These are phyloP conservation scores for Aspergillus sparsus DNA, from an alignment of 495 filamentous ascomycete species.

Conservation along the genomic window DNA sequence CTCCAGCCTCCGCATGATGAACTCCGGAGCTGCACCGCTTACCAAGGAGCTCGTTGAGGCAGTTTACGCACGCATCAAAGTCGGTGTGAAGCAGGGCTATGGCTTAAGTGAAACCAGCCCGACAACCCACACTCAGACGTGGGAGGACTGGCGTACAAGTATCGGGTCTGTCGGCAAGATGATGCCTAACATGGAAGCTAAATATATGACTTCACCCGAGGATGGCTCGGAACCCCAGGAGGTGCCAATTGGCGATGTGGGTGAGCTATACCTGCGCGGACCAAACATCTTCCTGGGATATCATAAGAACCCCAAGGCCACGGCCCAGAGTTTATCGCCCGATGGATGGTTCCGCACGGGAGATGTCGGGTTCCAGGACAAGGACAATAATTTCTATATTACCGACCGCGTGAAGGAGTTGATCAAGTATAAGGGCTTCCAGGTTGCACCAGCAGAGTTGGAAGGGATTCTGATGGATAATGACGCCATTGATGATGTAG, in stretches of 20 bases:
- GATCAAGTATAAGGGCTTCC: conserved; percentile 87
- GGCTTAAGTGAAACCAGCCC: conserved; percentile 77
- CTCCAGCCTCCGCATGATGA: conserved; percentile 75
- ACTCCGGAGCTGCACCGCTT: conserved; percentile 84
- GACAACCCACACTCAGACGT: conserved; percentile 55
- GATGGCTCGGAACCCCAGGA: conserved; percentile 43
- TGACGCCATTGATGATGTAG: conserved; percentile 73
- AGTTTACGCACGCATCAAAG: conserved; percentile 69
- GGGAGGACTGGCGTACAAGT: conserved; percentile 74
- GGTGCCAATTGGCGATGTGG: conserved; percentile 55
- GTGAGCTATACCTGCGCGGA: conserved; percentile 63
- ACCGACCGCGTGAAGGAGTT: conserved; percentile 85
- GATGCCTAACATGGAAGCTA: conserved; percentile 77
- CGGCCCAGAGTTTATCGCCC: conserved; percentile 57
- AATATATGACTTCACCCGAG: conserved; percentile 62
- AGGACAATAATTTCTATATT: conserved; percentile 64
- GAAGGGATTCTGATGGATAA: conserved; percentile 73
- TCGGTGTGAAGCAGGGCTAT: conserved; percentile 81
- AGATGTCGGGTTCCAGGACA: conserved; percentile 61
- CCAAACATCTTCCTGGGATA: conserved; percentile 75
- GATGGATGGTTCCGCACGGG: conserved; percentile 65
- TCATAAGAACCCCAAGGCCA: conserved; percentile 68
- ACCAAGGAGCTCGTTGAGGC: conserved; percentile 77
- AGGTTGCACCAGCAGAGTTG: conserved; percentile 83
- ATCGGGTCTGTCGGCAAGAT: conserved; percentile 81